These are phyloP conservation scores for Podospora anserina DNA, from an alignment of 495 filamentous ascomycete genomes.

Conservation along the genomic window DNA sequence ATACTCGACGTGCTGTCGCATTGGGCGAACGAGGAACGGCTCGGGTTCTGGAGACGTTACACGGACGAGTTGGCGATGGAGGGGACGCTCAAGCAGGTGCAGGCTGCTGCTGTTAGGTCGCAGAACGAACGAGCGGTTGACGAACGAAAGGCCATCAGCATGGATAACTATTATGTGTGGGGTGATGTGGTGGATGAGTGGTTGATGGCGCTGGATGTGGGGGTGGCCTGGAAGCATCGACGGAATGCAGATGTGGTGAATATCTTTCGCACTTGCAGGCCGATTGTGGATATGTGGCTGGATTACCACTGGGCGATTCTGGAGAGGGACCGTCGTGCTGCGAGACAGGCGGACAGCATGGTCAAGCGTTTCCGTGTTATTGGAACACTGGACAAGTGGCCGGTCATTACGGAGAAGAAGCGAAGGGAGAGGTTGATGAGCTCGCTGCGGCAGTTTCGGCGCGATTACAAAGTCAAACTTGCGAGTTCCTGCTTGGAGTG, in stretches of 20 bases:
- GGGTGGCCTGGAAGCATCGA: slow-evolving; percentile 13
- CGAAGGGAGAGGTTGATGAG: slow-evolving; percentile 28
- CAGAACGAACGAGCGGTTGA: slow-evolving; percentile 2
- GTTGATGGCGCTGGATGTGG: slow-evolving; percentile 17
- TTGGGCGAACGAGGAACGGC: slow-evolving; percentile 28
- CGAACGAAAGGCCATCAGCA: slow-evolving; percentile 20
- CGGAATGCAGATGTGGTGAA: slow-evolving; percentile 30
- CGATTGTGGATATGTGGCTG: slow-evolving; percentile 28
- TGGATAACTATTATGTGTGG: slow-evolving; percentile 21
- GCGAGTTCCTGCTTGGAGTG: slow-evolving; percentile 23
- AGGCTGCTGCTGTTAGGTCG: slow-evolving; percentile 7
- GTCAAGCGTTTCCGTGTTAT: slow-evolving; percentile 14
- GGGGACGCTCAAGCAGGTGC: slow-evolving; percentile 14
- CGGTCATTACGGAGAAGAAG: slow-evolving; percentile 19
- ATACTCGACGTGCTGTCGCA: slow-evolving; percentile 20
- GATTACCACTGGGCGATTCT: slow-evolving; percentile 26
- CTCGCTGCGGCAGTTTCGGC: slow-evolving; percentile 27
- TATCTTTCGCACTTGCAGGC: slow-evolving; percentile 30
- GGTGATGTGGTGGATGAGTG: slow-evolving; percentile 22
- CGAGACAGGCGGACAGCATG: slow-evolving; percentile 17
- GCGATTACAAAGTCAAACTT: slow-evolving; percentile 29
- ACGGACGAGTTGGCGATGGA: slow-evolving; percentile 17
- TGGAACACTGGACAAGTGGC: slow-evolving; percentile 30
- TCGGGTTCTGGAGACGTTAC: slow-evolving; percentile 25
- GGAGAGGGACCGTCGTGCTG: slow-evolving; percentile 1